Evolutionary conservation across 257 asterid genomes (phyloP).

Genomic region (Primulina eburnea): DNA sequence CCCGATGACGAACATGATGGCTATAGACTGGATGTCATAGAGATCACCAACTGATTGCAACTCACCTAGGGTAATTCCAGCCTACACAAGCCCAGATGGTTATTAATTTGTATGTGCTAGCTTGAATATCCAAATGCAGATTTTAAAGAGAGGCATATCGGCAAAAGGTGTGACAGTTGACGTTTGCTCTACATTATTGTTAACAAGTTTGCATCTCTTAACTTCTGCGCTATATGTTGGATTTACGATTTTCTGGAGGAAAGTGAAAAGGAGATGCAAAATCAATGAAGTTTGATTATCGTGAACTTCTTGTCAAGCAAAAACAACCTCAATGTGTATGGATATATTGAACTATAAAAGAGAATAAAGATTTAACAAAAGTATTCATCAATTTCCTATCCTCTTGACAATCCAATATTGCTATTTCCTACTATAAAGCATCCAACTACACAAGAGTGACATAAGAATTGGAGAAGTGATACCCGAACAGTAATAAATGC

Average conservation of each 20-base stretch:
- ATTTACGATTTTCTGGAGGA: not conserved
- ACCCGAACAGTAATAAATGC: constrained; percentile 94
- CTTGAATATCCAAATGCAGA: not conserved
- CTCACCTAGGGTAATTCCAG: constrained; percentile 90
- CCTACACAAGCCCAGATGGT: constrained; percentile 43
- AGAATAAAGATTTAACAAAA: not conserved
- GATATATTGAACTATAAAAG: not conserved
- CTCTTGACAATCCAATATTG: no score
- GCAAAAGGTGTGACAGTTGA: not conserved
- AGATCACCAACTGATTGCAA: constrained; percentile 88
- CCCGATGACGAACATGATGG: constrained; percentile 84
- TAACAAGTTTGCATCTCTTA: not conserved
- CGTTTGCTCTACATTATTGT: not conserved
- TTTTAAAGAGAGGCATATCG: not conserved
- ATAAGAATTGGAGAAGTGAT: constrained; percentile 25
- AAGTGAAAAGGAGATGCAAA: not conserved
- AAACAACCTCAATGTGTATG: not conserved
- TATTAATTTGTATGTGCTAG: not conserved
- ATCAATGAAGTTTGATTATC: not conserved
- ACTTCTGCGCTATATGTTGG: not conserved
- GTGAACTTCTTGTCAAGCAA: not conserved
- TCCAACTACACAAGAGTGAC: not conserved
- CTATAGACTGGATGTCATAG: constrained; percentile 80
- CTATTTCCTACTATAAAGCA: not conserved
- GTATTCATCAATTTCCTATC: no score